phyloP scores from a whole-genome alignment of 2,329 filamentous ascomycete genomes.

The Curvularia sp. region DNA sequence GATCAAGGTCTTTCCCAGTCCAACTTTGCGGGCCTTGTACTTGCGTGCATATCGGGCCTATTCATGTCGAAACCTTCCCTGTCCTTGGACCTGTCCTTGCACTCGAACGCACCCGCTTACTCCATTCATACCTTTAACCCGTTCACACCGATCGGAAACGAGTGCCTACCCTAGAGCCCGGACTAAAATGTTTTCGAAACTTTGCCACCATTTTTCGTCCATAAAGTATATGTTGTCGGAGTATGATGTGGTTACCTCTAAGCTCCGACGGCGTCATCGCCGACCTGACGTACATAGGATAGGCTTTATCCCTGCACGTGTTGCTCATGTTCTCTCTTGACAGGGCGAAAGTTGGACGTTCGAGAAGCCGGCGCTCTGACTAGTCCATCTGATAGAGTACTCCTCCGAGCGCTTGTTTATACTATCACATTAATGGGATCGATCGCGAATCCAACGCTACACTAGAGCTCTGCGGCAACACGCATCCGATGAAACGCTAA shows the following conservation, averaged over 20 bases:
- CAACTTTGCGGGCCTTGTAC: background rate
- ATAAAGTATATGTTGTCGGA: constrained; percentile 11
- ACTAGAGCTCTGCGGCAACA: background rate
- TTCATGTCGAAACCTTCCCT: constrained; percentile 14
- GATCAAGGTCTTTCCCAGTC: constrained; percentile 11
- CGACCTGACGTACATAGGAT: background rate
- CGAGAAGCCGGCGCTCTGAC: background rate
- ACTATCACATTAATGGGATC: background rate
- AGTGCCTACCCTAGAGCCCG: background rate
- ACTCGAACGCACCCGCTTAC: constrained; percentile 13
- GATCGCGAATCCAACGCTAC: constrained; percentile 5
- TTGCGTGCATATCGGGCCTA: constrained; percentile 12
- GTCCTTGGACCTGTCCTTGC: constrained; percentile 1
- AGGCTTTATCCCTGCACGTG: constrained; percentile 1
- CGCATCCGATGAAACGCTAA: constrained; percentile 15
- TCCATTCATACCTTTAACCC: constrained; percentile 11
- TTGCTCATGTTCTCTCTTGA: background rate
- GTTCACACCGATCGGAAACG: constrained; percentile 9
- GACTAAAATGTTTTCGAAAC: constrained; percentile 9
- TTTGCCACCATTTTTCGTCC: constrained; percentile 6
- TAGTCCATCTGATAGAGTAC: background rate
- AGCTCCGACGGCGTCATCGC: constrained; percentile 1
- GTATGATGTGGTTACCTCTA: background rate
- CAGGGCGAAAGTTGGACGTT: background rate
- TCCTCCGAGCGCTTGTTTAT: constrained; percentile 4